Percentiles rank a stretch among this genome's conserved stretches.
phyloP scores from a whole-genome alignment of 352 stramenopile genomes.

The Elongisporangium anandrum region DNA sequence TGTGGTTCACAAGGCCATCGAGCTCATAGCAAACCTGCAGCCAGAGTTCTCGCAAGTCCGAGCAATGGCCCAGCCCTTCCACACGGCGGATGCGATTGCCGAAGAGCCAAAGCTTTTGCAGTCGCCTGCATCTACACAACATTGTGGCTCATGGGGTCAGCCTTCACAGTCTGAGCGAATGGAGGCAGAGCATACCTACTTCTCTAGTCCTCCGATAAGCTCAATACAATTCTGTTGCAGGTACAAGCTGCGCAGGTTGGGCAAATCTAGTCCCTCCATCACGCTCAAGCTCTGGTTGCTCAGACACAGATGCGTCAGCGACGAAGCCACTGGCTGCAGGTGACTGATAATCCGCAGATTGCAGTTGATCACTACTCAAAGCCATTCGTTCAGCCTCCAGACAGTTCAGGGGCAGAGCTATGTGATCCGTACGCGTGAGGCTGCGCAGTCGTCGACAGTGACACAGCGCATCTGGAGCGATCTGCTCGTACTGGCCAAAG shows the following conservation, averaged over 20 bases:
- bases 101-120: slow-evolving; percentile 79
- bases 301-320: slow-evolving; percentile 78
- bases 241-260: slow-evolving; percentile 63
- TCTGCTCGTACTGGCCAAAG: slow-evolving; percentile 54
- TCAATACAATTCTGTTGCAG: slow-evolving; percentile 81
- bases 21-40: slow-evolving; percentile 37
- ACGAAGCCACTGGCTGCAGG: slow-evolving; percentile 45
- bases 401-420: background rate
- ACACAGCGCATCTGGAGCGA: slow-evolving; percentile 35
- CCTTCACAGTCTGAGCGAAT: background rate
- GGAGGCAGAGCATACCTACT: slow-evolving; percentile 7
- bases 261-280: slow-evolving; percentile 56
- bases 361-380: slow-evolving; percentile 65
- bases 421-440: slow-evolving; percentile 34
- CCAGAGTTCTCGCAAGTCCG: slow-evolving; percentile 79
- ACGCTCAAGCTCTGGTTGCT: slow-evolving; percentile 56
- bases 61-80: slow-evolving; percentile 55
- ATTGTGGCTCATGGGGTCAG: background rate
- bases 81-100: slow-evolving; percentile 60
- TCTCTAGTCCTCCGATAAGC: slow-evolving; percentile 71
- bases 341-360: slow-evolving; percentile 39
- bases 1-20: background rate
- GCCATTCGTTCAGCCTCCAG: background rate
- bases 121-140: slow-evolving; percentile 47
- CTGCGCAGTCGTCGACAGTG: slow-evolving; percentile 45